A percentile compares a stretch with the other conserved stretches of the same genome.
Conservation (phyloP, 2,329 filamentous ascomycete species). For the Bertia moriformis region DNA sequence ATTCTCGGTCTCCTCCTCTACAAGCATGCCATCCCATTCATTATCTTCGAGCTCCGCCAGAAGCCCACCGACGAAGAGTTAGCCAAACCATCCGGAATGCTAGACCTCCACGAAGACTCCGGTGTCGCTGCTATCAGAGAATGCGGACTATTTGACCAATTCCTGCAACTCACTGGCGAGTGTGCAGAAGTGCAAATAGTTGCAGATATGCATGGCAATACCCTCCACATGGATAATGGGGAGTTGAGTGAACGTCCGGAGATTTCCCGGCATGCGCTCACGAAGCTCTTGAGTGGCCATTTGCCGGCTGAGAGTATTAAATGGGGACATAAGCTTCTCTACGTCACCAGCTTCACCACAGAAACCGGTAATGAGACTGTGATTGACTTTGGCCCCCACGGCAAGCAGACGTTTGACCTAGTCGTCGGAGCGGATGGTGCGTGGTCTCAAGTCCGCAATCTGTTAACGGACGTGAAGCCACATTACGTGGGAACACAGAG, state of each 20-base stretch:
- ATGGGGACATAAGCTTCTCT: slow-evolving; percentile 21
- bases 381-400: slow-evolving; percentile 10
- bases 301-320: slow-evolving; percentile 16
- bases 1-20: slow-evolving; percentile 27
- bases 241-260: slow-evolving; percentile 15
- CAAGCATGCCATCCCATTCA: slow-evolving; percentile 15
- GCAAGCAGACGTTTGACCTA: slow-evolving; percentile 15
- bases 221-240: slow-evolving; percentile 9
- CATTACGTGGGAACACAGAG: slow-evolving; percentile 21
- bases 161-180: slow-evolving; percentile 22
- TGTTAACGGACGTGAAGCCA: slow-evolving; percentile 19
- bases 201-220: slow-evolving; percentile 11
- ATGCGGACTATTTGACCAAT: slow-evolving; percentile 26
- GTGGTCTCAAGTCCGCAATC: slow-evolving; percentile 19
- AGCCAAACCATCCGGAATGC: slow-evolving; percentile 19
- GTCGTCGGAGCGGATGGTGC: slow-evolving; percentile 24
- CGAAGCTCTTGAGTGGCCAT: slow-evolving; percentile 15
- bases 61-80: slow-evolving; percentile 11
- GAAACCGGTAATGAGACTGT: slow-evolving; percentile 2
- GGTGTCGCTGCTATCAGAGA: slow-evolving; percentile 27
- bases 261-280: slow-evolving; percentile 19
- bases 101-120: slow-evolving; percentile 31
- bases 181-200: slow-evolving; percentile 23
- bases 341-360: slow-evolving; percentile 9
- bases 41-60: slow-evolving; percentile 18